These are phyloP conservation scores for Trametes hirsuta DNA, from an alignment of 1,284 basidiomycete species.

Conservation along the genomic window DNA sequence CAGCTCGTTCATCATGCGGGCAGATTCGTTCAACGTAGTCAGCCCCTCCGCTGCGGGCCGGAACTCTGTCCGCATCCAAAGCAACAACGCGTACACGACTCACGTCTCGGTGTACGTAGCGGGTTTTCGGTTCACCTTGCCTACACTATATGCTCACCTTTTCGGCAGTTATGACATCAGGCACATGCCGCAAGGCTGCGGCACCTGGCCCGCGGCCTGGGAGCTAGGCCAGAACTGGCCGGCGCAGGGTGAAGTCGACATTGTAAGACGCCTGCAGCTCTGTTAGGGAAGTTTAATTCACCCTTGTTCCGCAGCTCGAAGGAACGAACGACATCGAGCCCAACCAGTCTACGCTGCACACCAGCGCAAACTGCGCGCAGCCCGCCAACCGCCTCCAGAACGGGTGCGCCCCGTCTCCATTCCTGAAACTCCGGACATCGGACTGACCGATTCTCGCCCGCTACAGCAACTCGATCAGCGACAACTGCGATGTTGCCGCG, in stretches of 20 bases:
- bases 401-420: slow-evolving; percentile 28
- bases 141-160: background rate
- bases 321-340: slow-evolving; percentile 54
- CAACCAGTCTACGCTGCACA: slow-evolving; percentile 59
- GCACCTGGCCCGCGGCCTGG: slow-evolving; percentile 60
- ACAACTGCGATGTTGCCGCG: slow-evolving; percentile 57
- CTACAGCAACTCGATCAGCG: slow-evolving; percentile 16
- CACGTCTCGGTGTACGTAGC: slow-evolving; percentile 58
- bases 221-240: slow-evolving; percentile 48
- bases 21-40: slow-evolving; percentile 53
- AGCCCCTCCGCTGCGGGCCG: slow-evolving; percentile 52
- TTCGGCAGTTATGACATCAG: slow-evolving; percentile 48
- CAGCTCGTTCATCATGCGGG: slow-evolving; percentile 45
- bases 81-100: slow-evolving; percentile 54
- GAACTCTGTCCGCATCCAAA: slow-evolving; percentile 60
- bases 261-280: slow-evolving; percentile 24
- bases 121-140: background rate
- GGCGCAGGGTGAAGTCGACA: slow-evolving; percentile 38
- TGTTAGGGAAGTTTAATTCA: background rate
- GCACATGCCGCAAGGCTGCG: slow-evolving; percentile 67
- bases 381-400: slow-evolving; percentile 25
- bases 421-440: background rate
- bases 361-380: slow-evolving; percentile 48
- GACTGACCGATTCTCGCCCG: background rate
- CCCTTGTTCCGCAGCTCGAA: slow-evolving; percentile 37